phyloP scores from a whole-genome alignment of 2,329 filamentous ascomycete genomes.

The Rutstroemia sp. region DNA sequence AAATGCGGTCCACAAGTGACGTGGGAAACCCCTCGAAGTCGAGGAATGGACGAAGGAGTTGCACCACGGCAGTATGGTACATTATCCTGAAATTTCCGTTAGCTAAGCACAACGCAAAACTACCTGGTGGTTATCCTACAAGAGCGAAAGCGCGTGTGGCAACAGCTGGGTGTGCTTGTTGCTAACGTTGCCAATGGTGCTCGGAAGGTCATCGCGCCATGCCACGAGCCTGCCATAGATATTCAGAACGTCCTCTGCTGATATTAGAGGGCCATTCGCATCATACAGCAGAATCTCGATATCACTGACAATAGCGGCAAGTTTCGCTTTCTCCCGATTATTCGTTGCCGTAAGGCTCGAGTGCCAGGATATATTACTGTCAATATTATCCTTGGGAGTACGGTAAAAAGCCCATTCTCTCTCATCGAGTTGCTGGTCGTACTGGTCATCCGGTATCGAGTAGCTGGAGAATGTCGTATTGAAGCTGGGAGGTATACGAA shows the following conservation, averaged over 20 bases:
- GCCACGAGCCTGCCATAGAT: constrained; percentile 24
- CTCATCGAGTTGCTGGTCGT: constrained; percentile 14
- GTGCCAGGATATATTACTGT: constrained; percentile 15
- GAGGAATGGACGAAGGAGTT: constrained; percentile 28
- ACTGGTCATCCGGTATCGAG: constrained; percentile 11
- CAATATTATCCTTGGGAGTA: constrained; percentile 13
- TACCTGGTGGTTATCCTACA: constrained; percentile 23
- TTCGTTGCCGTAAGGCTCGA: constrained; percentile 22
- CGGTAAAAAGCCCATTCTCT: constrained; percentile 24
- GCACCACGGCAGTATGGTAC: constrained; percentile 24
- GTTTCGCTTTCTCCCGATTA: constrained; percentile 27
- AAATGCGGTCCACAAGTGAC: constrained; percentile 19
- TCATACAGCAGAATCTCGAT: constrained; percentile 23
- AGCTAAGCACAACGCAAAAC: neutral
- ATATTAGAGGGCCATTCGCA: constrained; percentile 11
- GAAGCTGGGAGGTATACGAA: constrained; percentile 19
- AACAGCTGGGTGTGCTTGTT: constrained; percentile 17
- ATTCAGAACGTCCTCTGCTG: constrained; percentile 19
- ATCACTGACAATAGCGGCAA: constrained; percentile 25
- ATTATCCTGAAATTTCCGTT: constrained; percentile 26
- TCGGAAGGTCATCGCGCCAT: constrained; percentile 27
- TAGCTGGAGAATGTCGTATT: neutral
- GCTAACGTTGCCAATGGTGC: constrained; percentile 18
- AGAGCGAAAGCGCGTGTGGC: constrained; percentile 29
- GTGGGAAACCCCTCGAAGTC: constrained; percentile 22